Percentiles rank a stretch among this genome's conserved stretches.
phyloP scores from a whole-genome alignment of 192 early-diverging fungal genomes.

The Mortierella hygrophila region DNA sequence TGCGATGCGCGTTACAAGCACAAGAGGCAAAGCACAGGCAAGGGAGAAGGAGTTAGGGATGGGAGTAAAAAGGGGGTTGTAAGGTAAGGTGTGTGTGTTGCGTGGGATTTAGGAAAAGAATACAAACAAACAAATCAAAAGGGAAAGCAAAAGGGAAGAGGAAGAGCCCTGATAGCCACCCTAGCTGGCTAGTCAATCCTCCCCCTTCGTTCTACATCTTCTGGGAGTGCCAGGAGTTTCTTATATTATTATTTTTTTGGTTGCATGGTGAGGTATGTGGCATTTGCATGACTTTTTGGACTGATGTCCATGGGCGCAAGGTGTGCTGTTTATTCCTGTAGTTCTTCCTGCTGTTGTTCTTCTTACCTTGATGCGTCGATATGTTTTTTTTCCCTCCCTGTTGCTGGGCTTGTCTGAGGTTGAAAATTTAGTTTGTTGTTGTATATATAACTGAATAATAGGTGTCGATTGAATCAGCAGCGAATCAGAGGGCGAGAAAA shows the following conservation, averaged over 20 bases:
- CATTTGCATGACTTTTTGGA: too few relatives aligned
- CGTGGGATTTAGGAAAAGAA: too few relatives aligned
- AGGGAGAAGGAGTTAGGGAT: background rate
- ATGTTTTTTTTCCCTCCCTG: too few relatives aligned
- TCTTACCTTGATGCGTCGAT: background rate
- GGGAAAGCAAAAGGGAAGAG: background rate
- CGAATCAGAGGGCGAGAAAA: slow-evolving; percentile 6
- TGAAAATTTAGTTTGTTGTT: background rate
- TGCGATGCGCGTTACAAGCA: background rate
- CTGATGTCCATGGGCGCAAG: too few relatives aligned
- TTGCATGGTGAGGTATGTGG: too few relatives aligned
- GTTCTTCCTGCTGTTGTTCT: background rate
- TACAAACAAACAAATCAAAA: background rate
- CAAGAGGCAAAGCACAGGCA: background rate
- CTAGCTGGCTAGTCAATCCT: background rate
- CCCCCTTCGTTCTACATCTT: background rate
- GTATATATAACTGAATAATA: background rate
- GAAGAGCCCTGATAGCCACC: background rate
- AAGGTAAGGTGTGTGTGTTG: too few relatives aligned
- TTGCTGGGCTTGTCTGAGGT: background rate
- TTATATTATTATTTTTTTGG: too few relatives aligned
- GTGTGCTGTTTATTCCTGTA: background rate
- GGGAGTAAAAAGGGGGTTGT: background rate
- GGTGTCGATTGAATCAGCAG: background rate
- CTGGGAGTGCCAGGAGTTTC: background rate